Evolutionary conservation across 2,329 filamentous ascomycete genomes (phyloP), one percentile per base, ranked within the genome.

Genomic region (Nemania serpens): DNA sequence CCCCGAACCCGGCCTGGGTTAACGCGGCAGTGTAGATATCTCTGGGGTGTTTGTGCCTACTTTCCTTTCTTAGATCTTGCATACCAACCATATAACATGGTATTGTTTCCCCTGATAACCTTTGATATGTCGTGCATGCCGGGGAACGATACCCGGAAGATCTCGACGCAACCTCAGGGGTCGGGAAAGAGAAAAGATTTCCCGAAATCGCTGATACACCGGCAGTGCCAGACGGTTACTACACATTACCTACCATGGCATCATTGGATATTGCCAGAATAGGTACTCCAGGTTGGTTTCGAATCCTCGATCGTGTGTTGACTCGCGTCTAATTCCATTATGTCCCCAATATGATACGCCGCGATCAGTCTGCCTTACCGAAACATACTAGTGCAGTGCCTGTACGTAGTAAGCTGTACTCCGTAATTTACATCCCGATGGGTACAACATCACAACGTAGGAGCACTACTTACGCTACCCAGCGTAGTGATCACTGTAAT

Each of bases 121-220:
- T 36, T 53, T 33, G 45, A 49, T 46, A 52, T 55, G 53, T 55
- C 37, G 49, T 50, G 46, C 63, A 54, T 51, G 46, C 50, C 63
- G 63, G 63, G 59, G 60, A 63, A 60, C 42, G 10, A 13, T 39
- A 61, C 13, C 63, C 63, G 63, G 60, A 42, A 63, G 60, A 60
- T 63, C 60, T 59, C 45, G 47, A 59, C 33, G 48, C 37, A 47
- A 59, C 56, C 42, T 55, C 50, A 43, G n/a, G 41, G 49, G 36
- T 50, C 15, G 47, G 39, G 41, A 58, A 29, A 46, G 29, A 48
- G 7, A 20, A 55, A 17, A 34, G 46, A 0, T 17, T n/a, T 36
- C 17, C 29, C 29, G 29, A 43, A 18, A 36, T 60, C 34, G 15
- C 46, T 36, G n/a, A 29, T 11, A 17, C 7, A 29, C 25, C 25